Conservation (phyloP, 208 protist genomes). For the Trypanosomatidae sp. region DNA sequence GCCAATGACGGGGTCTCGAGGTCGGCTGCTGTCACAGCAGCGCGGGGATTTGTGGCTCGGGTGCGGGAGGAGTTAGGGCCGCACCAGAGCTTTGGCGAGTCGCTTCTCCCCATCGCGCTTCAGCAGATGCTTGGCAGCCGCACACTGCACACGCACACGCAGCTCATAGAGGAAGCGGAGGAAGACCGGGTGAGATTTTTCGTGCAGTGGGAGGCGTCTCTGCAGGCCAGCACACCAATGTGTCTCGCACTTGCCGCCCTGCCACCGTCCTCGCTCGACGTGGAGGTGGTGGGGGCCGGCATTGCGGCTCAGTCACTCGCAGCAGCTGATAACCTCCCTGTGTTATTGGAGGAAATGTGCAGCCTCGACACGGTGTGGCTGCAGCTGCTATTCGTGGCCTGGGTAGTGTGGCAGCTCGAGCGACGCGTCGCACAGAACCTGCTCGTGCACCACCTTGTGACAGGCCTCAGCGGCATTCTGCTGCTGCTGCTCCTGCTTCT, state of each 20-base stretch:
- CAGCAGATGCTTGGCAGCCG: conserved; percentile 31
- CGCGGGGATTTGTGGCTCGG: conserved; percentile 7
- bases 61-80: conserved; percentile 41
- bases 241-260: conserved; percentile 34
- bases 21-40: conserved; percentile 15
- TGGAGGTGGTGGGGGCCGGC: background rate
- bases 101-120: conserved; percentile 18
- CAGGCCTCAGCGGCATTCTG: conserved; percentile 40
- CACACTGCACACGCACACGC: conserved; percentile 8
- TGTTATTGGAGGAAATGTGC: conserved; percentile 38
- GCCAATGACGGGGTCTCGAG: conserved; percentile 5
- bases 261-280: conserved; percentile 3
- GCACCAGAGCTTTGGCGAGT: conserved; percentile 18
- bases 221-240: conserved; percentile 31
- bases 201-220: conserved; percentile 21
- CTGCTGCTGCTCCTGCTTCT: conserved; percentile 37
- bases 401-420: conserved; percentile 31
- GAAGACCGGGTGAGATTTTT: background rate
- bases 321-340: conserved; percentile 1
- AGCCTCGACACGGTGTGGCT: conserved; percentile 56
- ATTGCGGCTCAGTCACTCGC: background rate
- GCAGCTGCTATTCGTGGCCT: conserved; percentile 34
- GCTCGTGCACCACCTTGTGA: conserved; percentile 45
- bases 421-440: conserved; percentile 44
- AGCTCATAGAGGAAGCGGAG: conserved; percentile 12